Conservation (phyloP, 2,329 filamentous ascomycete species). For the Metarhizium anisopliae region DNA sequence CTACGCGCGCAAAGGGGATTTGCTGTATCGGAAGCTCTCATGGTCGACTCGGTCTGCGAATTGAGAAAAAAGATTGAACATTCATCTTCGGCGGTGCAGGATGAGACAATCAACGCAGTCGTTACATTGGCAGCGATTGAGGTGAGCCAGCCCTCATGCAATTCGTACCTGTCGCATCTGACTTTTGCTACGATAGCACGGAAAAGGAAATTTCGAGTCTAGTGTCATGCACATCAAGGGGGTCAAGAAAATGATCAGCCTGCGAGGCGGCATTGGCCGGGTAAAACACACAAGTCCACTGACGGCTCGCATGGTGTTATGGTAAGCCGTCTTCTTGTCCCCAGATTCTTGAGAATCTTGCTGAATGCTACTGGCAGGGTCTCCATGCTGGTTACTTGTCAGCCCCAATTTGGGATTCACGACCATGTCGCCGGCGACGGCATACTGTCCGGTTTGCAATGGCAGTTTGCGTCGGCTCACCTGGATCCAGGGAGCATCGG, state of each 20-base stretch:
- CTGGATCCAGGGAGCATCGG: not conserved
- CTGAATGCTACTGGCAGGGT: slow-evolving; percentile 31
- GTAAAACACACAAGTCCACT: slow-evolving; percentile 40
- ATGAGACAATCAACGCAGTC: slow-evolving; percentile 47
- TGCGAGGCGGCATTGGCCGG: slow-evolving; percentile 41
- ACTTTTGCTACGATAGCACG: slow-evolving; percentile 26
- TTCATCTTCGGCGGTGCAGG: slow-evolving; percentile 36
- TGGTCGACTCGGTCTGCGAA: slow-evolving; percentile 46
- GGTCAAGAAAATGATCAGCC: slow-evolving; percentile 36
- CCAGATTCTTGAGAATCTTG: not conserved
- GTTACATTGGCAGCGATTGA: slow-evolving; percentile 50
- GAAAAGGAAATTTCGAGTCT: slow-evolving; percentile 39
- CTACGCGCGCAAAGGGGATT: slow-evolving; percentile 42
- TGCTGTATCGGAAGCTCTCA: slow-evolving; percentile 42
- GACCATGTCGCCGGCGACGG: slow-evolving; percentile 34
- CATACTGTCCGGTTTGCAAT: slow-evolving; percentile 38
- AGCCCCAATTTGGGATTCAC: slow-evolving; percentile 43
- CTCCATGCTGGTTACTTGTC: slow-evolving; percentile 44
- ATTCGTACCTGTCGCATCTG: no score
- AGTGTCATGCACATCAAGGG: slow-evolving; percentile 41
- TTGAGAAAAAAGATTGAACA: slow-evolving; percentile 41
- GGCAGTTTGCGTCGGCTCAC: slow-evolving; percentile 26
- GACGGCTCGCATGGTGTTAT: slow-evolving; percentile 45
- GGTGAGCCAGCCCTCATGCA: slow-evolving; percentile 23
- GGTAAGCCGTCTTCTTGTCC: slow-evolving; percentile 26